Evolutionary conservation across 768 basidiomycete genomes (phyloP).

Genomic region (Myochromella boudieri): DNA sequence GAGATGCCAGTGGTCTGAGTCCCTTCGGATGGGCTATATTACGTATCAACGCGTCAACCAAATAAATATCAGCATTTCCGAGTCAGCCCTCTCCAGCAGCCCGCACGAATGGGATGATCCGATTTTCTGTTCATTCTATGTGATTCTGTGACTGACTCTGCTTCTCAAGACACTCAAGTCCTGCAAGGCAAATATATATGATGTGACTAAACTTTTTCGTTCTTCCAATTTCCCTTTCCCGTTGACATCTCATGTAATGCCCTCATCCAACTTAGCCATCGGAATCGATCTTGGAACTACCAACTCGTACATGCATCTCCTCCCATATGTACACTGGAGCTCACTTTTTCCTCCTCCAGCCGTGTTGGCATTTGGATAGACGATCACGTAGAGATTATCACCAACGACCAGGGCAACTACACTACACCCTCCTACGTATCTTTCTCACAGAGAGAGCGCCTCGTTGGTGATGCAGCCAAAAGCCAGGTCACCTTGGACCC

Average conservation of each 20-base stretch:
- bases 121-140: too few relatives aligned
- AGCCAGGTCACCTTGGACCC: constrained; percentile 99
- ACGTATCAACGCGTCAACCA: too few relatives aligned
- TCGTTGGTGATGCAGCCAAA: constrained; percentile 99
- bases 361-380: constrained; percentile 99
- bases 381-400: constrained; percentile 98
- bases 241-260: constrained; percentile 34
- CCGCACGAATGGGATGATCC: too few relatives aligned
- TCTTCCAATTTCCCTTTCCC: constrained; percentile 14
- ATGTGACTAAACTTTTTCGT: constrained; percentile 16
- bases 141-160: too few relatives aligned
- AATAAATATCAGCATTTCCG: too few relatives aligned
- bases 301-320: constrained; percentile 65
- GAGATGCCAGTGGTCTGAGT: too few relatives aligned
- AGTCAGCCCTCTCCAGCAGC: too few relatives aligned
- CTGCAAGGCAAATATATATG: constrained; percentile 38
- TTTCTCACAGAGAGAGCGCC: constrained; percentile 92
- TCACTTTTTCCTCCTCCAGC: constrained; percentile 38
- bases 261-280: constrained; percentile 77
- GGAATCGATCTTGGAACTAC: constrained; percentile 93
- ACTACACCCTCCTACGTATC: constrained; percentile 96
- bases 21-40: too few relatives aligned
- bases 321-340: constrained; percentile 1
- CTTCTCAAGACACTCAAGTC: too few relatives aligned
- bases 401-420: constrained; percentile 93